Percentiles rank a stretch among this genome's conserved stretches.
Evolutionary conservation across 2,329 filamentous ascomycete genomes (phyloP).

Genomic region (Pseudocercospora macadamiae): DNA sequence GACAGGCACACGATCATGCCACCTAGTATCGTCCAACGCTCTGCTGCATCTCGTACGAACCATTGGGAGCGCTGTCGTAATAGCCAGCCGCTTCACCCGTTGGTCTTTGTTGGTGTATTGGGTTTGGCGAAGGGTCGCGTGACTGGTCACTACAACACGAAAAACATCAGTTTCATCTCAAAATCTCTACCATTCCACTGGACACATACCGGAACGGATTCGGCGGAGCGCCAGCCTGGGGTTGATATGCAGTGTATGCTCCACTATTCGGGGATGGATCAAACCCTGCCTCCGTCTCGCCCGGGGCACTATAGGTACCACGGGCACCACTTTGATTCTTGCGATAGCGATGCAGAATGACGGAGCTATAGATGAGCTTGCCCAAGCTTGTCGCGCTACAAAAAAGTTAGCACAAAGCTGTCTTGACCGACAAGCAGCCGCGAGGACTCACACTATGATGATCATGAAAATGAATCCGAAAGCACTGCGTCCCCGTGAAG

Average conservation of each 20-base stretch:
- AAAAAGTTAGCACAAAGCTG: constrained; percentile 18
- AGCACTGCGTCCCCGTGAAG: background rate
- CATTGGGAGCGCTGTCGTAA: constrained; percentile 13
- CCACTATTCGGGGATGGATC: constrained; percentile 14
- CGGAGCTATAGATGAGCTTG: constrained; percentile 45
- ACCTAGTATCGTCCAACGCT: constrained; percentile 11
- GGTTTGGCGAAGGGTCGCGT: constrained; percentile 20
- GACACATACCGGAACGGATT: constrained; percentile 27
- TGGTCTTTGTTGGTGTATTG: constrained; percentile 7
- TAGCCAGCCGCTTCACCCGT: constrained; percentile 20
- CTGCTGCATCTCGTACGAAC: constrained; percentile 23
- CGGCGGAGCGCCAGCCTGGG: constrained; percentile 19
- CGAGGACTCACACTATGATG: constrained; percentile 42
- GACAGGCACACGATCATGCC: constrained; percentile 15
- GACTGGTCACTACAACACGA: constrained; percentile 18
- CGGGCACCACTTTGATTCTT: constrained; percentile 36
- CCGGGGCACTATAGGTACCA: constrained; percentile 26
- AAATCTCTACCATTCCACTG: background rate
- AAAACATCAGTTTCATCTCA: constrained; percentile 14
- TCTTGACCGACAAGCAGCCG: constrained; percentile 7
- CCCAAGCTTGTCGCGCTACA: constrained; percentile 41
- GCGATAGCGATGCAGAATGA: constrained; percentile 42
- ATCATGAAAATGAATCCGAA: constrained; percentile 28
- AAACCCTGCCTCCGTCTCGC: constrained; percentile 24
- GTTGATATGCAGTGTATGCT: constrained; percentile 26